Base-by-base conservation (phyloP, 2,329 filamentous ascomycete genomes). In the Zelopaecilomyces penicillatus region DNA sequence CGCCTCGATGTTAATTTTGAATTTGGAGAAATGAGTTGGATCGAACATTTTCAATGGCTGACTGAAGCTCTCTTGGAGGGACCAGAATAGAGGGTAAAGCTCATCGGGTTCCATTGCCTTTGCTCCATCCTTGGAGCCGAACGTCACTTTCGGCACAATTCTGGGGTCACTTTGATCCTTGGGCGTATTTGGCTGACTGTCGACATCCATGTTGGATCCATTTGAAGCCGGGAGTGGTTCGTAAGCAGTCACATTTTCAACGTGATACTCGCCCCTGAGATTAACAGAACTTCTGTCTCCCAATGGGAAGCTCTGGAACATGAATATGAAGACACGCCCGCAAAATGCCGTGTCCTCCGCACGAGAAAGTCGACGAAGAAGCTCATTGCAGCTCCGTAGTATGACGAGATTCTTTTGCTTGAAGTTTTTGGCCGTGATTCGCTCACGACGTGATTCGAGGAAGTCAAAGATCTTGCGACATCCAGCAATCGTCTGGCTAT, bases 251-350 rank as follows among this genome's bases (percentile, higher is more conserved):
- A 90, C 79, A 70, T 98, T 99, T 57, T 97, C 93, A 28, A 86
- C 80, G 58, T 99, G 93, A 54, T 93, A 99, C 67, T 97, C 91
- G 54, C 93, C 93, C 42, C 93, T 80, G 34, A 97, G 74, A 59
- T 99, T 99, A 41, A 98, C 93, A 0, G 93, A 96, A 62, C 93
- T 97, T 62, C 91, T 93, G 65, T 98, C 94, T 30, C 91, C 91
- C 0, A 98, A 73, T 1, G 93, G 93, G 58, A 98, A 97, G 63
- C 89, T 95, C 63, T 98, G 93, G 65, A 97, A 98, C 60, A 98
- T 80, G 65, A 96, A 99, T 52, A 98, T 96, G 65, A 97, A 97
- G 28, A 99, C 93, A 34, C 93, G 80, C 11, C 93, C 93, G 59
- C 93, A 98, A 61, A 99, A 98, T 1, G 94, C 89, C 0, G 93